These are phyloP conservation scores for Brettanomyces bruxellensis DNA, from an alignment of 805 yeast species.

Conservation along the genomic window DNA sequence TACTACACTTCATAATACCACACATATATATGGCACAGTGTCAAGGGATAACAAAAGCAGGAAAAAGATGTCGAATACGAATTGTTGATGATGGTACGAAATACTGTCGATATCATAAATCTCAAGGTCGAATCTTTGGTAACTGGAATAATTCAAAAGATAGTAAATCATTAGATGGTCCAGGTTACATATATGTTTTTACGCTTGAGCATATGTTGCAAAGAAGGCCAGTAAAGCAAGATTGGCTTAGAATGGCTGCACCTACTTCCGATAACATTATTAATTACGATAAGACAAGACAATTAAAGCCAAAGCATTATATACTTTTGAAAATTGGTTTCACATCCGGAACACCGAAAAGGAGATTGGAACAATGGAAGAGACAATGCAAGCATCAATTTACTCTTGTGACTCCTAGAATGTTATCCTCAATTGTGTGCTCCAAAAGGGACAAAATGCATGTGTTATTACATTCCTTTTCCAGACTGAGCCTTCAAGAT, in stretches of 20 bases:
- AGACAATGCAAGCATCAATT: slow-evolving; percentile 40
- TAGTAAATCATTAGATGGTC: background rate
- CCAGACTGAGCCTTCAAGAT: slow-evolving; percentile 3
- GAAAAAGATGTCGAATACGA: slow-evolving; percentile 29
- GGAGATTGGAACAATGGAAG: slow-evolving; percentile 43
- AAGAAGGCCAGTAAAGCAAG: slow-evolving; percentile 17
- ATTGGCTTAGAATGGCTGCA: slow-evolving; percentile 31
- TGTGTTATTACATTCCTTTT: slow-evolving; percentile 7
- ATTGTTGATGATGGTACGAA: slow-evolving; percentile 8
- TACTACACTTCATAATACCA: too few relatives aligned
- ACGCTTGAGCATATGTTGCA: slow-evolving; percentile 33
- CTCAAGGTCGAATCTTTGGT: background rate
- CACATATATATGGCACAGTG: slow-evolving; percentile 24
- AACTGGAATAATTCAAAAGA: background rate
- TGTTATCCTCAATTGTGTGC: slow-evolving; percentile 10
- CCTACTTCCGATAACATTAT: slow-evolving; percentile 10
- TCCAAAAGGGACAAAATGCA: slow-evolving; percentile 11
- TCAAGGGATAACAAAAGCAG: slow-evolving; percentile 32
- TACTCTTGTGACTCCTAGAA: slow-evolving; percentile 28
- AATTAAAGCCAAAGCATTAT: slow-evolving; percentile 29
- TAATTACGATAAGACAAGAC: slow-evolving; percentile 20
- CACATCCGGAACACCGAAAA: slow-evolving; percentile 37
- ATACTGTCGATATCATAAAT: slow-evolving; percentile 29
- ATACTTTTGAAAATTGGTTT: slow-evolving; percentile 44
- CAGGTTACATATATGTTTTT: slow-evolving; percentile 43